A percentile compares a stretch with the other conserved stretches of the same genome.
Conservation (phyloP, 345 rosid species). For the Citrus maxima region DNA sequence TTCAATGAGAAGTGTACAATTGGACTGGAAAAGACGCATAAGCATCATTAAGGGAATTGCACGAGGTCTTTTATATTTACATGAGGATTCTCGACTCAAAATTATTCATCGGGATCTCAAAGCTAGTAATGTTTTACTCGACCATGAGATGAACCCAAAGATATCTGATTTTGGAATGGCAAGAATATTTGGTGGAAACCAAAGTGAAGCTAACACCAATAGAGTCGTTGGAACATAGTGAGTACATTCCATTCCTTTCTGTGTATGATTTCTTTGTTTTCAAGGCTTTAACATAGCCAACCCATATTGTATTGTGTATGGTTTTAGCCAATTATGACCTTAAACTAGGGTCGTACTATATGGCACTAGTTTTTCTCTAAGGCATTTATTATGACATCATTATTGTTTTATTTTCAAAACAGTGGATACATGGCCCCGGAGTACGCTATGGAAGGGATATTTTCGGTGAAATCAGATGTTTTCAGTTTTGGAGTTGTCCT, state of each 20-base stretch:
- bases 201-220: not conserved
- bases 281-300: not conserved
- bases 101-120: constrained; percentile 32
- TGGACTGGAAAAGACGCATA: constrained; percentile 25
- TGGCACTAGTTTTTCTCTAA: not conserved
- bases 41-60: constrained; percentile 37
- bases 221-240: not conserved
- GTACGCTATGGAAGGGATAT: not conserved
- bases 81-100: constrained; percentile 39
- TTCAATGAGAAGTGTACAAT: not conserved
- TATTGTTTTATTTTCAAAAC: not conserved
- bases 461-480: not conserved
- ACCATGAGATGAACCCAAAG: constrained; percentile 24
- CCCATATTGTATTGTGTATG: too few relatives aligned
- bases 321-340: too few relatives aligned
- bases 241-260: not conserved
- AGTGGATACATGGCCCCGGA: constrained; percentile 1
- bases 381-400: not conserved
- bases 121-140: constrained; percentile 19
- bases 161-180: constrained; percentile 38
- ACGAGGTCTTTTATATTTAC: constrained; percentile 31
- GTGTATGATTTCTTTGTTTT: not conserved
- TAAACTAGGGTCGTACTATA: too few relatives aligned
- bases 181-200: constrained; percentile 18
- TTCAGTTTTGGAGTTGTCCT: not conserved